Percentiles rank a stretch among this genome's conserved stretches.
Conservation (phyloP, 495 filamentous ascomycete genomes). For the Sphaerosporella brunnea region DNA sequence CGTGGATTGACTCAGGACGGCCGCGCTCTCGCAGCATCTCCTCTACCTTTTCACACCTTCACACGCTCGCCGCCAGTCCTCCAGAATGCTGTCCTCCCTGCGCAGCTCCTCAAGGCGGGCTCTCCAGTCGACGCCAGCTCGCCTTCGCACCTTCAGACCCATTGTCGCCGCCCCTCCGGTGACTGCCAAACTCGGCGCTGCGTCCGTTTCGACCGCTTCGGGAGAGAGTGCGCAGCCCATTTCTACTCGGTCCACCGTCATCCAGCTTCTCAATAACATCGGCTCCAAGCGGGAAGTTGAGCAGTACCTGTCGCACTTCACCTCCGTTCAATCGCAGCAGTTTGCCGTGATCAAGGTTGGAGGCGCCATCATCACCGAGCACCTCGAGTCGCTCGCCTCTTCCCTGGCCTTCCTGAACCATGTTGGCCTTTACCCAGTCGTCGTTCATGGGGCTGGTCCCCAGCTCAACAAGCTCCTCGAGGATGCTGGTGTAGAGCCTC, state of each 20-base stretch:
- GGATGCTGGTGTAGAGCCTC: conserved; percentile 79
- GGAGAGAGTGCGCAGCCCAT: conserved; percentile 15
- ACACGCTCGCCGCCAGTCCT: conserved; percentile 10
- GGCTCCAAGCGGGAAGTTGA: conserved; percentile 94
- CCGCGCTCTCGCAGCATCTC: not conserved
- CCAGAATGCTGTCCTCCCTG: conserved; percentile 17
- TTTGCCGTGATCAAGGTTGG: conserved; percentile 99
- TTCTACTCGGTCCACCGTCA: conserved; percentile 68
- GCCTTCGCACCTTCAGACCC: conserved; percentile 10
- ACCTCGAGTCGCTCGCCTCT: conserved; percentile 72
- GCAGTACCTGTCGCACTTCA: conserved; percentile 96
- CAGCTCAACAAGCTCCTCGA: conserved; percentile 90
- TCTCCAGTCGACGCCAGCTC: conserved; percentile 8
- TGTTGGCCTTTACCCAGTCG: conserved; percentile 87
- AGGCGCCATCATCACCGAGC: conserved; percentile 90
- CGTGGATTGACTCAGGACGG: not conserved
- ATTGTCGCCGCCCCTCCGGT: not conserved
- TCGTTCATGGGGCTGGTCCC: conserved; percentile 90
- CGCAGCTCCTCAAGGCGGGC: conserved; percentile 21
- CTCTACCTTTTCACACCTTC: conserved; percentile 7
- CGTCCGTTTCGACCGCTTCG: conserved; percentile 1
- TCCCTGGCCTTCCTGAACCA: conserved; percentile 84
- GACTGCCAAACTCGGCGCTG: not conserved
- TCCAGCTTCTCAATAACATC: conserved; percentile 88
- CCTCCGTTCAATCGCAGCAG: conserved; percentile 87